Percentiles rank a stretch among this genome's conserved stretches.
Conservation (phyloP, 257 asterid species). For the Catharanthus roseus region DNA sequence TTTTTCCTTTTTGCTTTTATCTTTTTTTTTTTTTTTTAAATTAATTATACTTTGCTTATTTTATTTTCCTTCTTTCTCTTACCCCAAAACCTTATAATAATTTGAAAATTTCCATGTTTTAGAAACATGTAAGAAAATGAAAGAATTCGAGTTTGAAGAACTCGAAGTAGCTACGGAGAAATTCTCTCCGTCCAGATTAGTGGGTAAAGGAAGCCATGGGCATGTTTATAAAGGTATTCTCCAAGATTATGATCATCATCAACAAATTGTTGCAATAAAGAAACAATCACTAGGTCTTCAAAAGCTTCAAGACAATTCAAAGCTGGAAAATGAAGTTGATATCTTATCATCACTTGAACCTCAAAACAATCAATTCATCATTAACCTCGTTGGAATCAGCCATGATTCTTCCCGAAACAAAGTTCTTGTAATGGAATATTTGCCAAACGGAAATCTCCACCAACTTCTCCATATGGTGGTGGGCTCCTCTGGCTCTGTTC, state of each 20-base stretch:
- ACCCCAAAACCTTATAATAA: background rate
- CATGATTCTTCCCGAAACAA: constrained; percentile 21
- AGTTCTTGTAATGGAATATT: constrained; percentile 46
- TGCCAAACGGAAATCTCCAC: constrained; percentile 68
- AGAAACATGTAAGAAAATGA: constrained; percentile 23
- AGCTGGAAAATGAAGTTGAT: constrained; percentile 49
- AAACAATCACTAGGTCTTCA: constrained; percentile 53
- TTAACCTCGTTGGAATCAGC: constrained; percentile 43
- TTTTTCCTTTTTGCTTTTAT: constrained; percentile 17
- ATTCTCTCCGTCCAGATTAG: constrained; percentile 45
- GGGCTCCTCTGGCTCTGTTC: too few relatives aligned
- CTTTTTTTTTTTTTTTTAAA: background rate
- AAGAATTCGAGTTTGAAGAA: constrained; percentile 38
- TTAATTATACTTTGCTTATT: constrained; percentile 3
- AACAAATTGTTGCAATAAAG: constrained; percentile 51
- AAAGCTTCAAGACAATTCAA: constrained; percentile 50
- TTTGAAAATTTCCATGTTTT: background rate
- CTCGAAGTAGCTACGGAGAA: constrained; percentile 45
- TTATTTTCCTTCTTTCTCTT: constrained; percentile 6
- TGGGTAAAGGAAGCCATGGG: constrained; percentile 90
- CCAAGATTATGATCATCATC: constrained; percentile 32
- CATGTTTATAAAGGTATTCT: constrained; percentile 45
- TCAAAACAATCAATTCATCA: constrained; percentile 21
- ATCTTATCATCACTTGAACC: constrained; percentile 37
- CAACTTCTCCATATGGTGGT: constrained; percentile 42